These are phyloP conservation scores for Ophiostoma tasmaniense DNA, from an alignment of 2,329 filamentous ascomycete genomes.

Conservation along the genomic window DNA sequence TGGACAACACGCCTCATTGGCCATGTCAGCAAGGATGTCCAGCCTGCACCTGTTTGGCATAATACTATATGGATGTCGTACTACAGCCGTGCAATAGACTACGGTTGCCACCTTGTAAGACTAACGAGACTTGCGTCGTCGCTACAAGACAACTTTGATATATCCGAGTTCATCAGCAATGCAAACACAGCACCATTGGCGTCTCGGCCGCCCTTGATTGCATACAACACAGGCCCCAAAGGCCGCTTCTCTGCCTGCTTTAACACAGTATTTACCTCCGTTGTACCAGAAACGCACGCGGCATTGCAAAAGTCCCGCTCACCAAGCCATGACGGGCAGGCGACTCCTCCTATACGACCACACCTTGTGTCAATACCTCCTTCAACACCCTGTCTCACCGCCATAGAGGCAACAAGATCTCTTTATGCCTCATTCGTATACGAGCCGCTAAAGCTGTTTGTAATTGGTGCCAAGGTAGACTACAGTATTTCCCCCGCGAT, in stretches of 20 bases:
- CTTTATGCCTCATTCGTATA: slow-evolving; percentile 55
- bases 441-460: slow-evolving; percentile 58
- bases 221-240: slow-evolving; percentile 37
- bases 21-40: slow-evolving; percentile 38
- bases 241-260: slow-evolving; percentile 33
- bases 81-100: slow-evolving; percentile 43
- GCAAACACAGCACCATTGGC: slow-evolving; percentile 37
- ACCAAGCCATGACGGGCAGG: not conserved
- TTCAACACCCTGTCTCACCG: slow-evolving; percentile 39
- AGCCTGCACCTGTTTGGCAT: slow-evolving; percentile 44
- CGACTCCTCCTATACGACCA: not conserved
- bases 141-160: slow-evolving; percentile 43
- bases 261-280: slow-evolving; percentile 44
- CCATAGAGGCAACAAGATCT: slow-evolving; percentile 48
- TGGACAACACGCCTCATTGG: slow-evolving; percentile 54
- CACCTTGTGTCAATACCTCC: slow-evolving; percentile 24
- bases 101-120: slow-evolving; percentile 54
- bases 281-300: slow-evolving; percentile 31
- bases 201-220: slow-evolving; percentile 40
- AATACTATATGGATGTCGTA: slow-evolving; percentile 43
- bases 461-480: slow-evolving; percentile 57
- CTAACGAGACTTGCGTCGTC: slow-evolving; percentile 49
- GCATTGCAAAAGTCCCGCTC: not conserved
- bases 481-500: slow-evolving; percentile 65
- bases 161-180: slow-evolving; percentile 42